Percentiles rank a stretch among this genome's conserved stretches.
These are phyloP conservation scores for Gloeopeniophorella convolvens DNA, from an alignment of 768 basidiomycete genomes.

Conservation along the genomic window DNA sequence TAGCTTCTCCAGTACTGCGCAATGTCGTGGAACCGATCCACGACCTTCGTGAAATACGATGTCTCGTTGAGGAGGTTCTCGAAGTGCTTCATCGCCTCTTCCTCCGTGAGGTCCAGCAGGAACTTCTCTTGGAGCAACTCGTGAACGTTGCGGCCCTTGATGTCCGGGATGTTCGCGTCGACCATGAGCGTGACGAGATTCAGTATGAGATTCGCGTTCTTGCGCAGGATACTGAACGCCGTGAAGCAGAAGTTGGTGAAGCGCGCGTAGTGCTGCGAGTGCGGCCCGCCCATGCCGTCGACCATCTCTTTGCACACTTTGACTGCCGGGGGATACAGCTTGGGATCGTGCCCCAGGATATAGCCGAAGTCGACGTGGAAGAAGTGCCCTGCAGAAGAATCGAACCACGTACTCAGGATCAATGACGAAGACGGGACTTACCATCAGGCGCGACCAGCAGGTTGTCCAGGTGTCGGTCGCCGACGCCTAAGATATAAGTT, in stretches of 20 bases:
- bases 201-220: conserved; percentile 94
- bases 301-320: conserved; percentile 99
- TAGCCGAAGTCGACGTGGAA: conserved; percentile 99
- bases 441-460: conserved; percentile 89
- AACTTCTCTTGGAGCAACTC: conserved; percentile 97
- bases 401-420: background rate
- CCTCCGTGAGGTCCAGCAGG: conserved; percentile 87
- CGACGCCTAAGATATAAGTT: conserved; percentile 93
- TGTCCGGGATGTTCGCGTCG: conserved; percentile 95
- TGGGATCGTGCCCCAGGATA: conserved; percentile 95
- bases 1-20: conserved; percentile 86
- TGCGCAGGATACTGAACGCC: conserved; percentile 93
- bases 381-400: conserved; percentile 64
- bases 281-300: conserved; percentile 97
- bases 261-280: conserved; percentile 90
- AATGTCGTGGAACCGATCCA: conserved; percentile 90
- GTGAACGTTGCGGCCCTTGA: conserved; percentile 84
- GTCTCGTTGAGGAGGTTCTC: conserved; percentile 91
- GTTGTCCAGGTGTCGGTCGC: conserved; percentile 96
- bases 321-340: conserved; percentile 95
- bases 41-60: conserved; percentile 85
- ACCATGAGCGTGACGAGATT: conserved; percentile 97
- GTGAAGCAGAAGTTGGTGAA: conserved; percentile 98
- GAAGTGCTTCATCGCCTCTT: conserved; percentile 96
- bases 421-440: conserved; percentile 24